A percentile compares a stretch with the other conserved stretches of the same genome.
phyloP scores from a whole-genome alignment of 2,329 filamentous ascomycete genomes.

The Fusarium tricinctum region DNA sequence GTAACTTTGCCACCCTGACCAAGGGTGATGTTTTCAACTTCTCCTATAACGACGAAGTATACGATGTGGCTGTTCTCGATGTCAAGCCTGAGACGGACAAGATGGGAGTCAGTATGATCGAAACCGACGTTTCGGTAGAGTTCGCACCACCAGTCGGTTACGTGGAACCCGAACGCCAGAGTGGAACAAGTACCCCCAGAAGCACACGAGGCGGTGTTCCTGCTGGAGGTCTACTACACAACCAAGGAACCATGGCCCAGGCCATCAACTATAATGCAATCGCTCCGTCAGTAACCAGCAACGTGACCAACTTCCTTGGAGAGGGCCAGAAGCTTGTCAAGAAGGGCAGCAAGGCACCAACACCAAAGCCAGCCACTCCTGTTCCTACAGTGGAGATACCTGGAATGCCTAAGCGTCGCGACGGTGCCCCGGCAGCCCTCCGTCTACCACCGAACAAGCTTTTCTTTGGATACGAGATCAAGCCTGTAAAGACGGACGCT shows the following conservation, averaged over 20 bases:
- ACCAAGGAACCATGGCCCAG: slow-evolving; percentile 94
- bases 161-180: slow-evolving; percentile 83
- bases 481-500: slow-evolving; percentile 84
- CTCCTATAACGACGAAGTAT: slow-evolving; percentile 93
- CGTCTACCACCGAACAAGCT: slow-evolving; percentile 89
- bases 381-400: slow-evolving; percentile 59
- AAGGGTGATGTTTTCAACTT: slow-evolving; percentile 97
- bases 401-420: slow-evolving; percentile 60
- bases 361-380: slow-evolving; percentile 79
- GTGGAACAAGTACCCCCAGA: slow-evolving; percentile 88
- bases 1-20: slow-evolving; percentile 93
- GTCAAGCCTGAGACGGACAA: slow-evolving; percentile 88
- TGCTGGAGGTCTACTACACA: slow-evolving; percentile 81
- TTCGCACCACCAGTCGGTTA: slow-evolving; percentile 96
- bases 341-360: slow-evolving; percentile 76
- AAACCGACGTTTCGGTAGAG: slow-evolving; percentile 96
- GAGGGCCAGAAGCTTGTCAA: slow-evolving; percentile 89
- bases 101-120: slow-evolving; percentile 92
- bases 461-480: slow-evolving; percentile 96
- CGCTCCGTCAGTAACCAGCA: slow-evolving; percentile 79
- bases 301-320: slow-evolving; percentile 82
- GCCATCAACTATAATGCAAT: slow-evolving; percentile 97
- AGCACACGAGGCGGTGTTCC: slow-evolving; percentile 75
- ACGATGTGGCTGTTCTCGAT: slow-evolving; percentile 92
- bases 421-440: slow-evolving; percentile 87